A percentile compares a stretch with the other conserved stretches of the same genome.
Conservation (phyloP, 1,139 yeast genomes). For the Eremothecium sinecaudum region DNA sequence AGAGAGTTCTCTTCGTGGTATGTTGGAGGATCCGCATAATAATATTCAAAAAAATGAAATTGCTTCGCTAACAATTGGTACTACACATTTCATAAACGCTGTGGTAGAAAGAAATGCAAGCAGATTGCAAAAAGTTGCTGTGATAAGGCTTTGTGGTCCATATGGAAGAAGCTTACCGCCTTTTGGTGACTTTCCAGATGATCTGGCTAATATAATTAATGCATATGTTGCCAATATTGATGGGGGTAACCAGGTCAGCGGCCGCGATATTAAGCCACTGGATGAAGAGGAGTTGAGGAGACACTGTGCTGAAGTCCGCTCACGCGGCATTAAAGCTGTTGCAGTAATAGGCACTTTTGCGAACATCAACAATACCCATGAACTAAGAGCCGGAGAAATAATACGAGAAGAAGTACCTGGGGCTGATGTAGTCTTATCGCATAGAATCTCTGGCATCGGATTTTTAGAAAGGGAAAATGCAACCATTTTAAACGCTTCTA, state of each 20-base stretch:
- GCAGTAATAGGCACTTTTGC: conserved; percentile 37
- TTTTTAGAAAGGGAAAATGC: conserved; percentile 38
- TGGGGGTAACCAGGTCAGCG: conserved; percentile 38
- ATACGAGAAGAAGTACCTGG: conserved; percentile 29
- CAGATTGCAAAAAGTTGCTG: conserved; percentile 36
- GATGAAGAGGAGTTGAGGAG: conserved; percentile 30
- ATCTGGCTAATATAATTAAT: conserved; percentile 28
- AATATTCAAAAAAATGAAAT: conserved; percentile 27
- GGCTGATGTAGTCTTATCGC: conserved; percentile 33
- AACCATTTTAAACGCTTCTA: conserved; percentile 36
- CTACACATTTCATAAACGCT: conserved; percentile 41
- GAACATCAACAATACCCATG: conserved; percentile 33
- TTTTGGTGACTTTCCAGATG: conserved; percentile 36
- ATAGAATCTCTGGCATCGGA: conserved; percentile 35
- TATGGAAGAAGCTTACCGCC: conserved; percentile 34
- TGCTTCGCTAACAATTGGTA: conserved; percentile 36
- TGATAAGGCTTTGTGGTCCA: conserved; percentile 35
- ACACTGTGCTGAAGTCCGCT: conserved; percentile 29
- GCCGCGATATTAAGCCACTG: conserved; percentile 30
- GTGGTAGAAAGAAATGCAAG: conserved; percentile 36
- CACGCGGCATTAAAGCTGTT: conserved; percentile 29
- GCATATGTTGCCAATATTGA: conserved; percentile 31
- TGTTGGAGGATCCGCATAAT: conserved; percentile 22
- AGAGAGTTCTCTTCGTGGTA: conserved; percentile 30
- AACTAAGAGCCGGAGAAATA: conserved; percentile 29